Base-by-base conservation (phyloP, 192 early-diverging fungal species). In the Entophlyctis helioformis region DNA sequence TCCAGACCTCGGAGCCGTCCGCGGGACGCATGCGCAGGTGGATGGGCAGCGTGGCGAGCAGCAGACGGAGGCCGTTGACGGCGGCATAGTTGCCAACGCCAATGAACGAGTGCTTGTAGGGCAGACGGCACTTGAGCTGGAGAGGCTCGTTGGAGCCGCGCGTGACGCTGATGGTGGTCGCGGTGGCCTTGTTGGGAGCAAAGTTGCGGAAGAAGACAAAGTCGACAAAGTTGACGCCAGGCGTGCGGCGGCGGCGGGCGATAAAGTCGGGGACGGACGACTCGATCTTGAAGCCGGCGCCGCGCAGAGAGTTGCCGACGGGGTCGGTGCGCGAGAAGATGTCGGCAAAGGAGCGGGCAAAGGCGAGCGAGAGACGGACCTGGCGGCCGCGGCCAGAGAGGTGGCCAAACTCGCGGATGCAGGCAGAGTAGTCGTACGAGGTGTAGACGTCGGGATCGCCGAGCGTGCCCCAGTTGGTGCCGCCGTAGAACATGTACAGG, bases 401-500 rank as follows among this genome's bases (percentile, higher is more conserved):
- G 43, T 69, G 64, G 20, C 78, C 76, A 51, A 61, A 76, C 48
- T 86, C 83, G 33, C 83, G 67, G 32, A 86, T 82, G 52, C 75
- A 82, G 2, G 80, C 83, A 1, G 74, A 76, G 48, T 86, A 86
- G 55, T 86, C 83, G 53, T 86, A 83, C 0, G 73, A 77, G 15
- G 81, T 83, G 44, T 83, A 85, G 0, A 82, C 83, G 61, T 85
- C 81, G 12, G 64, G 58, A 44, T 66, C 64, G 16, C 29, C 76
- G 1, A 86, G 24, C 0, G 78, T 77, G 8, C 83, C 83, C 83
- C 83, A 86, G 43, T 86, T 86, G 18, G 83, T 86, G 11, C 83
- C 83, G 11, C 83, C 83, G 49, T 86, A 86, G 16, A 65, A 62
- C 72, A 83, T 86, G 56, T 86, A 83, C 36, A 82, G 48, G 54